Evolutionary conservation across 768 basidiomycete species (phyloP), one percentile per base, ranked within the genome.

Genomic region (Lentinula sp.): DNA sequence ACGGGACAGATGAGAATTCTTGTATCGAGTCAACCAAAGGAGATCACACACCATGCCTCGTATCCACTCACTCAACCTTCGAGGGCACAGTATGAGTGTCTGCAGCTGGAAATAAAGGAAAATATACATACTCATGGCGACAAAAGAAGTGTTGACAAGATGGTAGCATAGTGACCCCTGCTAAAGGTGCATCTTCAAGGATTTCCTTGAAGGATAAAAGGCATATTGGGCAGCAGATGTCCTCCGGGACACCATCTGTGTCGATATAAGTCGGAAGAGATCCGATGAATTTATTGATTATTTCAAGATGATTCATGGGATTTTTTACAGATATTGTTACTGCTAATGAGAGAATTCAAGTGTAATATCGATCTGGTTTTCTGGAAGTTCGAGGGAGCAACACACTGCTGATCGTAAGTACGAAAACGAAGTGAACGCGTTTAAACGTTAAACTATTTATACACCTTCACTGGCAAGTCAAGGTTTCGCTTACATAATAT

Each of bases 101-200:
- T 32, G 31, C 16, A 42, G 21, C 45, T 28, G 28, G 18, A 15
- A 40, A 16, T n/a, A 35, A 28, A 62, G 39, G 28, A 5, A 60
- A 35, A 39, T 8, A 68, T 51, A 68, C 79, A 61, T 67, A 88
- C 88, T 89, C 87, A 67, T 80, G 77, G 48, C 78, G 73, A 67
- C 88, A 90, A 68, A 90, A 89, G 6, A 86, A 67, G 70, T 90
- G 88, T 0, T 84, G 83, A 66, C 88, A 90, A 3, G 71, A 78
- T 1, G 65, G 68, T 0, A 90, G 72, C 67, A 81, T 85, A 1
- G 87, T 88, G 5, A 89, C 72, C 3, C 84, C 84, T 43, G 63
- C 42, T 13, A n/a, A 39, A 35, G 57, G 34, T 8, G 23, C 32
- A 32, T 49, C 46, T 31, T 32, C 42, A 13, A 55, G 32, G 59